phyloP scores from a whole-genome alignment of 1,284 basidiomycete genomes.

The Pseudomicrostroma phylloplanum region DNA sequence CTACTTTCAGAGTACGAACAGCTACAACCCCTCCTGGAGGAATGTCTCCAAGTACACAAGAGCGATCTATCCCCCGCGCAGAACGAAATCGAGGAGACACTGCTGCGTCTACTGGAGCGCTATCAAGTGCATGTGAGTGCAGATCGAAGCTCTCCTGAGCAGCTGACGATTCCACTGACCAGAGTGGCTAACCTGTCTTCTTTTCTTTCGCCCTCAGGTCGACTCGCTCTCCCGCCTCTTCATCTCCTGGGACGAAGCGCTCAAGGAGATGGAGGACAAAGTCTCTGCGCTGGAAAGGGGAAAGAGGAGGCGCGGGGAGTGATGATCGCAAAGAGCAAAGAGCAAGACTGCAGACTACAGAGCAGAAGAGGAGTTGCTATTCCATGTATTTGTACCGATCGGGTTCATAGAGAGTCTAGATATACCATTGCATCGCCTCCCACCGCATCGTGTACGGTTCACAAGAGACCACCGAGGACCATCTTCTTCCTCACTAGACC shows the following conservation, averaged over 20 bases:
- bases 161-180: constrained; percentile 1
- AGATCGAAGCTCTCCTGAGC: too few relatives aligned
- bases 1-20: not conserved
- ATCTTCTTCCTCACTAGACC: not conserved
- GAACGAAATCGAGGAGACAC: not conserved
- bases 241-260: constrained; percentile 4
- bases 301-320: too few relatives aligned
- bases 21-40: not conserved
- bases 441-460: not conserved
- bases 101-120: not conserved
- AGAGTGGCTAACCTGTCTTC: too few relatives aligned
- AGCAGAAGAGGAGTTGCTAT: too few relatives aligned
- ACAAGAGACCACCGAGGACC: not conserved
- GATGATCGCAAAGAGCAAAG: too few relatives aligned
- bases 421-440: not conserved
- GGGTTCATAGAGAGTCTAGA: too few relatives aligned
- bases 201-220: not conserved
- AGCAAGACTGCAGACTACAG: too few relatives aligned
- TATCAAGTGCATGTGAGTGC: constrained; percentile 6
- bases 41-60: not conserved
- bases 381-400: too few relatives aligned
- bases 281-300: not conserved
- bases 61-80: not conserved
- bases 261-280: constrained; percentile 1
- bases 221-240: constrained; percentile 3